These are phyloP conservation scores for Pseudogymnoascus sp. DNA, from an alignment of 2,329 filamentous ascomycete species.

Conservation along the genomic window DNA sequence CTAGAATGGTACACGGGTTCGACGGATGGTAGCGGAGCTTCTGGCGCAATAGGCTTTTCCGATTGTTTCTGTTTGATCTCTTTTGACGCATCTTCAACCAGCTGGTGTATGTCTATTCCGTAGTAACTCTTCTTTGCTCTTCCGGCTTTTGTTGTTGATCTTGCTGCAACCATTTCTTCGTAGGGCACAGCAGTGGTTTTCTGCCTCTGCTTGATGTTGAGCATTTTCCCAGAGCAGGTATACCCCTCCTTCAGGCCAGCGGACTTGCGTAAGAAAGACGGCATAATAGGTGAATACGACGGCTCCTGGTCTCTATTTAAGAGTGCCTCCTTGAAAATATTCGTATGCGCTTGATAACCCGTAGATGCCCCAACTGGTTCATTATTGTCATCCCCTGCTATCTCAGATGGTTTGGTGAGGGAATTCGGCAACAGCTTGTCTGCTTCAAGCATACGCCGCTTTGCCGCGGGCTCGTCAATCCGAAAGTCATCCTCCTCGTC, in stretches of 20 bases:
- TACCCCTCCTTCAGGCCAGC: conserved; percentile 16
- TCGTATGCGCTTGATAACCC: not conserved
- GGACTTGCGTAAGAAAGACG: not conserved
- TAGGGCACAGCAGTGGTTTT: conserved; percentile 45
- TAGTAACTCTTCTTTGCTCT: conserved; percentile 74
- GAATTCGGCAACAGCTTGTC: not conserved
- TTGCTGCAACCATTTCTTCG: conserved; percentile 58
- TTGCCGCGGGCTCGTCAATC: conserved; percentile 32
- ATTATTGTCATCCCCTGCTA: not conserved
- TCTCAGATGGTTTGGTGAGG: not conserved
- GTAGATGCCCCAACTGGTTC: not conserved
- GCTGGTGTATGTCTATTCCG: conserved; percentile 80
- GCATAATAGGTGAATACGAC: not conserved
- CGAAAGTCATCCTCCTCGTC: conserved; percentile 25
- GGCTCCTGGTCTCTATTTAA: not conserved
- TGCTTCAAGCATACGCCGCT: conserved; percentile 37
- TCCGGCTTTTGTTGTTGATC: conserved; percentile 59
- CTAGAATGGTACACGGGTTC: conserved; percentile 29
- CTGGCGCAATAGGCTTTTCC: conserved; percentile 32
- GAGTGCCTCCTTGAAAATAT: not conserved
- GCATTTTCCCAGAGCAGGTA: conserved; percentile 41
- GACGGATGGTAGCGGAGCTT: conserved; percentile 31
- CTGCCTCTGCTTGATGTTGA: conserved; percentile 49
- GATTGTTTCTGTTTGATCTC: conserved; percentile 29
- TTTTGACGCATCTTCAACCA: conserved; percentile 64